phyloP scores from a whole-genome alignment of 768 basidiomycete species.

The Termitomyces sp. region DNA sequence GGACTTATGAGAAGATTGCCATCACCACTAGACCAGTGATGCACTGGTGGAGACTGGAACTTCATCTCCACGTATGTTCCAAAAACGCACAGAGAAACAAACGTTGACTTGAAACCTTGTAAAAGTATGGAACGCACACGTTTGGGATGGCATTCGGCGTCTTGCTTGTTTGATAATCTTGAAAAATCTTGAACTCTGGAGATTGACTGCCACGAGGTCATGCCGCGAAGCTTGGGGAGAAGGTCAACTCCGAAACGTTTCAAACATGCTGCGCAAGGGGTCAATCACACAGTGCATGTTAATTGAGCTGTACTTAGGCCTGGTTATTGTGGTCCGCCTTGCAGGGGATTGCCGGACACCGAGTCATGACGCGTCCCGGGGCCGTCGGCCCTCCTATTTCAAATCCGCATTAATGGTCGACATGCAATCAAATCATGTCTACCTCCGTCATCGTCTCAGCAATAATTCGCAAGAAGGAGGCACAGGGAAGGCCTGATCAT shows the following conservation, averaged over 20 bases:
- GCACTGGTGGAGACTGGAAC: too few relatives aligned
- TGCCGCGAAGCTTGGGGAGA: not conserved
- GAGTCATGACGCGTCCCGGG: not conserved
- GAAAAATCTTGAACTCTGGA: not conserved
- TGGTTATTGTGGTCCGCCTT: too few relatives aligned
- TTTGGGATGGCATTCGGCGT: not conserved
- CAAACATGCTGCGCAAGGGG: not conserved
- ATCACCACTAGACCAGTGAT: not conserved
- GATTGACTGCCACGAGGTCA: not conserved
- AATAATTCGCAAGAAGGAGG: not conserved
- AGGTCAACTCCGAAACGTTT: not conserved
- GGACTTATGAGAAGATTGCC: not conserved
- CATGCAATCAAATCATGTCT: not conserved
- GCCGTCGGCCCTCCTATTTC: not conserved
- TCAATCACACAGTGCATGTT: not conserved
- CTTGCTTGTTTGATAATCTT: not conserved
- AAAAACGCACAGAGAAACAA: not conserved
- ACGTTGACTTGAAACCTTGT: not conserved
- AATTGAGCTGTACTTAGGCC: too few relatives aligned
- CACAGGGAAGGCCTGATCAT: slow-evolving; percentile 22
- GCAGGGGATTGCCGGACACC: too few relatives aligned
- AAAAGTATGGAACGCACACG: not conserved
- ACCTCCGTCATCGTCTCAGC: not conserved
- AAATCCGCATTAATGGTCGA: not conserved
- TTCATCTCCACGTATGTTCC: too few relatives aligned